Conservation (phyloP, 768 basidiomycete species). For the Tylopilus felleus region DNA sequence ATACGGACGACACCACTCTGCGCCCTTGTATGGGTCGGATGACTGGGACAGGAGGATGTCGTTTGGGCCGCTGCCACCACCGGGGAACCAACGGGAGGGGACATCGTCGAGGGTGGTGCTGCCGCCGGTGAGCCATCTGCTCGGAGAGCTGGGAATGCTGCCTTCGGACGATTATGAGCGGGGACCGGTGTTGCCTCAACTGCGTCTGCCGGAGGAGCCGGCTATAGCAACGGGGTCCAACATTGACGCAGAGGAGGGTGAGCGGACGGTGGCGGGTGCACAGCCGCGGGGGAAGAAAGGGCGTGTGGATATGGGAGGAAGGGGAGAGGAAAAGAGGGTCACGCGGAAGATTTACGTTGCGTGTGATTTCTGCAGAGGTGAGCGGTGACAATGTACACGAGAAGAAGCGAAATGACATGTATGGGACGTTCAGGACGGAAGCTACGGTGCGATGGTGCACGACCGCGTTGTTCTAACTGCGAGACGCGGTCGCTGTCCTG, state of each 20-base stretch:
- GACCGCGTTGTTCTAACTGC: constrained; percentile 65
- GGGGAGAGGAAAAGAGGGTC: constrained; percentile 23
- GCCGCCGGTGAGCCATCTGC: constrained; percentile 27
- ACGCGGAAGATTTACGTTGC: constrained; percentile 45
- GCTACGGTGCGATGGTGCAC: constrained; percentile 66
- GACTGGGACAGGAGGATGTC: constrained; percentile 24
- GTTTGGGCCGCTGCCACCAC: constrained; percentile 17
- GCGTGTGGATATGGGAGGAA: constrained; percentile 11
- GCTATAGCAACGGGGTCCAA: neutral
- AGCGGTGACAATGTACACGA: constrained; percentile 19
- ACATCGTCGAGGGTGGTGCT: constrained; percentile 24
- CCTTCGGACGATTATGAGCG: constrained; percentile 15
- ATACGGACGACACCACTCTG: constrained; percentile 24
- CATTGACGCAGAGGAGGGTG: constrained; percentile 13
- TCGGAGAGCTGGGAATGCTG: constrained; percentile 23
- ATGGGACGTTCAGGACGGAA: constrained; percentile 56
- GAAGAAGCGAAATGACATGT: neutral
- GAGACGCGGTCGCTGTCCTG: constrained; percentile 49
- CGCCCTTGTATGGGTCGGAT: constrained; percentile 22
- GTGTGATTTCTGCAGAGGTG: constrained; percentile 78
- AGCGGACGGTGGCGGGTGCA: constrained; percentile 3
- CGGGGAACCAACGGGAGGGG: constrained; percentile 13
- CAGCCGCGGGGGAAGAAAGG: constrained; percentile 20
- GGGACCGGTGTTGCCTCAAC: constrained; percentile 27
- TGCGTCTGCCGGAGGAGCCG: constrained; percentile 26